Percentiles rank a stretch among this genome's conserved stretches.
phyloP scores from a whole-genome alignment of 2,329 filamentous ascomycete genomes.

The Neofusicoccum kwambonambiense region DNA sequence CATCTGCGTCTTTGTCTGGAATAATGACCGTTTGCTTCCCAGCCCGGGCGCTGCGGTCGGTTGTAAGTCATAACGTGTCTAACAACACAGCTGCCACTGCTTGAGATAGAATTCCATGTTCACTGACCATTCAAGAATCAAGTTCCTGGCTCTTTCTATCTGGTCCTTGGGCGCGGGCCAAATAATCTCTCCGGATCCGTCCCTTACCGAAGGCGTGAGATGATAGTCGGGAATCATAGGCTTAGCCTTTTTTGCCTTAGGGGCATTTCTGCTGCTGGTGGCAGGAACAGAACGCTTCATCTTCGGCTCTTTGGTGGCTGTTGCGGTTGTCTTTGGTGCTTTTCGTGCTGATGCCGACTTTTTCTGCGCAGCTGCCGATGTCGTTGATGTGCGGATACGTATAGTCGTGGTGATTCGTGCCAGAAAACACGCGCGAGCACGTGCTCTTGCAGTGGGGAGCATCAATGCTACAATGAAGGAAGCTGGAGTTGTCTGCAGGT shows the following conservation, averaged over 20 bases:
- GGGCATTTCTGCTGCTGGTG: not conserved
- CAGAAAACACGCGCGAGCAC: not conserved
- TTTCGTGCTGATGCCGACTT: not conserved
- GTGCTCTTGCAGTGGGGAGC: not conserved
- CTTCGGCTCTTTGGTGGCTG: not conserved
- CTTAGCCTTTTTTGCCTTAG: slow-evolving; percentile 15
- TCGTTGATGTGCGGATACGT: not conserved
- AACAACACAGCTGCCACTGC: no score
- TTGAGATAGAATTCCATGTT: not conserved
- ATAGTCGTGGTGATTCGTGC: not conserved
- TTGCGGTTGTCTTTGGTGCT: not conserved
- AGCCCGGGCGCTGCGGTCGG: slow-evolving; percentile 47
- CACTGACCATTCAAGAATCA: slow-evolving; percentile 59
- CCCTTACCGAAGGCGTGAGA: slow-evolving; percentile 9
- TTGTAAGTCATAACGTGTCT: not conserved
- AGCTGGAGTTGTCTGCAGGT: not conserved
- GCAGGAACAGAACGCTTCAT: slow-evolving; percentile 8
- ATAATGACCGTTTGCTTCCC: slow-evolving; percentile 58
- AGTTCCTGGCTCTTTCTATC: slow-evolving; percentile 54
- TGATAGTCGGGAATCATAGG: slow-evolving; percentile 9
- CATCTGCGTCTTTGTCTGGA: slow-evolving; percentile 69
- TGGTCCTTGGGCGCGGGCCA: slow-evolving; percentile 62
- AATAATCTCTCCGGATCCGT: slow-evolving; percentile 15
- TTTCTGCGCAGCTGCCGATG: not conserved
- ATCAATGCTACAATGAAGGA: not conserved